A percentile compares a stretch with the other conserved stretches of the same genome.
Evolutionary conservation across 2,329 filamentous ascomycete genomes (phyloP).

Genomic region (Apiospora pterosperma): DNA sequence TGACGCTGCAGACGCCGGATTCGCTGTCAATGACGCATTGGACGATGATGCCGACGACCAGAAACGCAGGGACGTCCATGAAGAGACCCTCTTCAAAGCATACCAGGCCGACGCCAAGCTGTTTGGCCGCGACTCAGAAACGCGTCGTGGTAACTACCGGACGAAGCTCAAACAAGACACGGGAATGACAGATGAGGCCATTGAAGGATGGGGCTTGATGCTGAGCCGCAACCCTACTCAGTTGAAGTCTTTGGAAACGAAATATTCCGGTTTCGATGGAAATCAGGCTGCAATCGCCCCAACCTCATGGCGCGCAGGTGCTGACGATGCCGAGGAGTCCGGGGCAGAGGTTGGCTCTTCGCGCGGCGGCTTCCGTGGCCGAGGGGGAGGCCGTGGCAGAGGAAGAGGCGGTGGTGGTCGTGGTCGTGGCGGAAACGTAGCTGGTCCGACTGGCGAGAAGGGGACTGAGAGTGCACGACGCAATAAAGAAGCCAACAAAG

Average conservation of each 20-base stretch:
- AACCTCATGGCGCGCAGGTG: slow-evolving; percentile 61
- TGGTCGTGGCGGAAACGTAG: slow-evolving; percentile 56
- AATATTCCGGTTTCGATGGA: slow-evolving; percentile 62
- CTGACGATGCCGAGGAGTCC: slow-evolving; percentile 53
- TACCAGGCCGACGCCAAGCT: slow-evolving; percentile 62
- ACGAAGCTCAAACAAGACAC: slow-evolving; percentile 68
- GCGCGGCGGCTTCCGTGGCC: slow-evolving; percentile 42
- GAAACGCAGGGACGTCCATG: slow-evolving; percentile 49
- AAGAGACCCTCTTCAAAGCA: slow-evolving; percentile 69
- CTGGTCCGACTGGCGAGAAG: slow-evolving; percentile 64
- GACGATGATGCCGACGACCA: slow-evolving; percentile 49
- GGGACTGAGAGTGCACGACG: slow-evolving; percentile 69
- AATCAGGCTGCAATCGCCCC: slow-evolving; percentile 61
- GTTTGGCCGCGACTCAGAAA: slow-evolving; percentile 70
- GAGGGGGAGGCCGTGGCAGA: slow-evolving; percentile 37
- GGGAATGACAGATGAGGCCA: slow-evolving; percentile 86
- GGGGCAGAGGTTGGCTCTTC: slow-evolving; percentile 39
- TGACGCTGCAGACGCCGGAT: slow-evolving; percentile 86
- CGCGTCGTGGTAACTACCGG: slow-evolving; percentile 62
- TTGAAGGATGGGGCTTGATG: slow-evolving; percentile 95
- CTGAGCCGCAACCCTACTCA: slow-evolving; percentile 68
- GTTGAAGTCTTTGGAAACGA: slow-evolving; percentile 66
- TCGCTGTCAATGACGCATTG: slow-evolving; percentile 72
- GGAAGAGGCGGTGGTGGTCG: slow-evolving; percentile 47
- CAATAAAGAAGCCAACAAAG: slow-evolving; percentile 79